Conservation (phyloP, 2,329 filamentous ascomycete genomes). For the Colletotrichum chrysophilum region DNA sequence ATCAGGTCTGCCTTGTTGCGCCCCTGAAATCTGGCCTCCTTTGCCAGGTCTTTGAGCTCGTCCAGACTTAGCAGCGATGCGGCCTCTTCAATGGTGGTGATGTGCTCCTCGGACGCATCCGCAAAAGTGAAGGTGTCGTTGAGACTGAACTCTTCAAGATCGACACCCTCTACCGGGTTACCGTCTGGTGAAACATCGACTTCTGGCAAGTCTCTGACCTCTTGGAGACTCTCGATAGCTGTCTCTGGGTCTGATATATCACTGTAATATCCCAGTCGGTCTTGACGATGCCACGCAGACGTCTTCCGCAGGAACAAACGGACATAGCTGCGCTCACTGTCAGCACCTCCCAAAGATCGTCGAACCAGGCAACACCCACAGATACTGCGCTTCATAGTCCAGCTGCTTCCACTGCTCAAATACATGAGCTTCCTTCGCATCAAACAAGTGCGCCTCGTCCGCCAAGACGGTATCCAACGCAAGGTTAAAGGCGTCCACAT, state of each 20-base stretch:
- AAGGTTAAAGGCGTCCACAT: slow-evolving; percentile 96
- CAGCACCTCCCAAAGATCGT: background rate
- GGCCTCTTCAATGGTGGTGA: slow-evolving; percentile 82
- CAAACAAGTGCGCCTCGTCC: slow-evolving; percentile 88
- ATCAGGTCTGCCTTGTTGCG: slow-evolving; percentile 87
- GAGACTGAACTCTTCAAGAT: slow-evolving; percentile 50
- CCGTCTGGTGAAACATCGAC: slow-evolving; percentile 20
- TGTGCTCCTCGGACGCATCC: slow-evolving; percentile 75
- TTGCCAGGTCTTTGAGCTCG: slow-evolving; percentile 84
- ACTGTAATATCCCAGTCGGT: slow-evolving; percentile 77
- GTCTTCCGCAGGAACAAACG: slow-evolving; percentile 92
- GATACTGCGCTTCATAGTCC: slow-evolving; percentile 85
- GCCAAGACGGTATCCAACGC: slow-evolving; percentile 88
- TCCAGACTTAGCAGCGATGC: slow-evolving; percentile 83
- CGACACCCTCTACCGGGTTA: slow-evolving; percentile 32
- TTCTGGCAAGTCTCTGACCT: slow-evolving; percentile 57
- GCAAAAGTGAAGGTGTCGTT: slow-evolving; percentile 75
- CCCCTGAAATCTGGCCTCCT: slow-evolving; percentile 84
- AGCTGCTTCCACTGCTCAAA: slow-evolving; percentile 79
- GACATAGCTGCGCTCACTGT: slow-evolving; percentile 72
- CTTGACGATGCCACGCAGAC: slow-evolving; percentile 86
- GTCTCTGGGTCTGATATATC: slow-evolving; percentile 78
- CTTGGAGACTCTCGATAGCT: slow-evolving; percentile 71
- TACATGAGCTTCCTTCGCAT: slow-evolving; percentile 76
- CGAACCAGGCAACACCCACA: slow-evolving; percentile 61